Evolutionary conservation across 164 flowering plant genomes (phyloP), one percentile per base, ranked within the genome.

Genomic region (Brasenia schreberi): DNA sequence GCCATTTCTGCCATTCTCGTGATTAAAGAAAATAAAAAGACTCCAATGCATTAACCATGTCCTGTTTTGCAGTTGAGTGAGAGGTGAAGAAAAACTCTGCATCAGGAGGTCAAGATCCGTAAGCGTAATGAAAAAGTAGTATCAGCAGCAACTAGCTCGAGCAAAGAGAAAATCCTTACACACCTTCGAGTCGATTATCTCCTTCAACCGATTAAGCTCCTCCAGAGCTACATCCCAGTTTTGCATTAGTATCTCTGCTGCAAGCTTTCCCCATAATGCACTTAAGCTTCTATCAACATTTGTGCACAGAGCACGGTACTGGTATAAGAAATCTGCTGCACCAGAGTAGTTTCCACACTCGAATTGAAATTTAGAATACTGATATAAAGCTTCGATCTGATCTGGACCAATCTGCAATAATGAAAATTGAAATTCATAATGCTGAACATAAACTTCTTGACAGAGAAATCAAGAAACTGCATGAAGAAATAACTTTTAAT

Each of bases 41-140:
- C 98, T 86, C 98, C 98, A 94, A 72, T 94, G 97, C 98, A 94
- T 94, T 18, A 94, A 74, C 98, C 98, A 94, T 62, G 91, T 80
- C 72, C 98, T 84, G 72, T 79, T 82, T 67, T 94, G 98, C 71
- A 94, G 86, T 76, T 85, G 96, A 76, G 72, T 90, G 75, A 94
- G 70, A 0, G 98, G 93, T 14, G 97, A 85, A 0, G 87, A 33
- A 53, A 85, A 93, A 71, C 74, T 89, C 98, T 93, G 89, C 83
- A 83, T 43, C 42, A 78, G 4, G 70, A 68, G 18, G 65, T 49
- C 58, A 60, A 43, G 16, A 60, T 5, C 56, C 16, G 14, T 49
- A 49, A 49, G 56, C 5, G 56, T 9, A 9, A 9, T 49, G 56
- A 49, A 49, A 49, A 9, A 49, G 39, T 1, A 33, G 12, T 9